Conservation (phyloP, 2,329 filamentous ascomycete genomes). For the Pseudogymnoascus sp. region DNA sequence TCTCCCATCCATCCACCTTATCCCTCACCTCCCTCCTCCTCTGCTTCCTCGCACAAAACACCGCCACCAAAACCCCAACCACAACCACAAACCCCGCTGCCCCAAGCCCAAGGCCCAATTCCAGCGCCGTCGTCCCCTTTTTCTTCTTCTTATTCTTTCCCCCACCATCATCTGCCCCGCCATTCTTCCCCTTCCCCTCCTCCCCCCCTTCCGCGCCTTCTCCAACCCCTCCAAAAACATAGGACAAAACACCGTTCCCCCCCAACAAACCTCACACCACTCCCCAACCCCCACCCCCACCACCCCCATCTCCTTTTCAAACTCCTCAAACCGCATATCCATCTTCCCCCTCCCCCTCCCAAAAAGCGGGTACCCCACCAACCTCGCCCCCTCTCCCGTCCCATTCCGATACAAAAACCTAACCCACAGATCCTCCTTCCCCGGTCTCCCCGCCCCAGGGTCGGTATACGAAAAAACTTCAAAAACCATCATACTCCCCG, state of each 20-base stretch:
- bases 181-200: slow-evolving; percentile 16
- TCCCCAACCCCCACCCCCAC: slow-evolving; percentile 34
- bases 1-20: not conserved
- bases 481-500: slow-evolving; percentile 67
- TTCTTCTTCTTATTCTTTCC: slow-evolving; percentile 18
- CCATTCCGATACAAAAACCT: not conserved
- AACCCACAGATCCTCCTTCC: not conserved
- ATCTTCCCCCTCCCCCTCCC: slow-evolving; percentile 46
- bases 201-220: slow-evolving; percentile 35
- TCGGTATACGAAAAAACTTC: slow-evolving; percentile 47
- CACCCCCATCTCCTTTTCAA: too few species aligned
- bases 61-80: not conserved
- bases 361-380: slow-evolving; percentile 58
- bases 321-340: too few species aligned
- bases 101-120: slow-evolving; percentile 12
- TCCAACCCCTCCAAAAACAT: slow-evolving; percentile 42
- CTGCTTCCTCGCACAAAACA: not conserved
- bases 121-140: slow-evolving; percentile 15
- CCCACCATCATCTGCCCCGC: slow-evolving; percentile 23
- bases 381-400: not conserved
- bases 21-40: not conserved
- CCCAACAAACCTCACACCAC: slow-evolving; percentile 60
- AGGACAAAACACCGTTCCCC: slow-evolving; percentile 52
- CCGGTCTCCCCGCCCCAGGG: slow-evolving; percentile 1
- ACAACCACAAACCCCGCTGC: not conserved